phyloP scores from a whole-genome alignment of 202 grass and related monocot species.

The Zizania palustris region DNA sequence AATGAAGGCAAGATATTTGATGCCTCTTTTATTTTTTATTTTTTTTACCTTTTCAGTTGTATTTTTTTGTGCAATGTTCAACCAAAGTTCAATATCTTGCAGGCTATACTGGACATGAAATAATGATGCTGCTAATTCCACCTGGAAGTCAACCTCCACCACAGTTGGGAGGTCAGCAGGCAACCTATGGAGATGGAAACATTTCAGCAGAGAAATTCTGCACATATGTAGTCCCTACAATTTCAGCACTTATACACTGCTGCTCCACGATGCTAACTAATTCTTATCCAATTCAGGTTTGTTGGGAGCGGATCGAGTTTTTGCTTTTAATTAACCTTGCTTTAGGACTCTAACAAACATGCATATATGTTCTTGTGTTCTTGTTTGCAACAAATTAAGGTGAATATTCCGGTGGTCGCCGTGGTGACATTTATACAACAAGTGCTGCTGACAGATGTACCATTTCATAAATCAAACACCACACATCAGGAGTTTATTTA shows the following conservation, averaged over 20 bases:
- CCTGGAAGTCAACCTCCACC: slow-evolving; percentile 48
- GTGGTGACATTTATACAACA: slow-evolving; percentile 51
- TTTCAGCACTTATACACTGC: slow-evolving; percentile 59
- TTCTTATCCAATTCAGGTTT: slow-evolving; percentile 63
- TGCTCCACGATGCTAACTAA: slow-evolving; percentile 60
- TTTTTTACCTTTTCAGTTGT: slow-evolving; percentile 12
- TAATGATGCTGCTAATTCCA: slow-evolving; percentile 52
- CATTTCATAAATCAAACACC: slow-evolving; percentile 46
- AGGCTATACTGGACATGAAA: slow-evolving; percentile 44
- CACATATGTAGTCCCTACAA: slow-evolving; percentile 29
- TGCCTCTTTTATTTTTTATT: background rate
- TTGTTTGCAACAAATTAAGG: slow-evolving; percentile 40
- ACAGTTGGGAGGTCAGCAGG: slow-evolving; percentile 38
- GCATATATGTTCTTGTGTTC: slow-evolving; percentile 10
- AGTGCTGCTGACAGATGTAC: slow-evolving; percentile 50
- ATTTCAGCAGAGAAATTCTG: slow-evolving; percentile 39
- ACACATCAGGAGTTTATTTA: slow-evolving; percentile 56
- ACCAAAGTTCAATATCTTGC: slow-evolving; percentile 25
- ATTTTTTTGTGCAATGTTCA: slow-evolving; percentile 19
- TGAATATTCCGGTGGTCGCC: slow-evolving; percentile 44
- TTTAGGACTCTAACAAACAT: background rate
- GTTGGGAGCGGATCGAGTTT: background rate
- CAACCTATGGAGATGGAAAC: slow-evolving; percentile 20
- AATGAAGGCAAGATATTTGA: slow-evolving; percentile 41
- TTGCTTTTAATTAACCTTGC: slow-evolving; percentile 10